Evolutionary conservation across 148 eudicot species (phyloP).

Genomic region (Silene conica): DNA sequence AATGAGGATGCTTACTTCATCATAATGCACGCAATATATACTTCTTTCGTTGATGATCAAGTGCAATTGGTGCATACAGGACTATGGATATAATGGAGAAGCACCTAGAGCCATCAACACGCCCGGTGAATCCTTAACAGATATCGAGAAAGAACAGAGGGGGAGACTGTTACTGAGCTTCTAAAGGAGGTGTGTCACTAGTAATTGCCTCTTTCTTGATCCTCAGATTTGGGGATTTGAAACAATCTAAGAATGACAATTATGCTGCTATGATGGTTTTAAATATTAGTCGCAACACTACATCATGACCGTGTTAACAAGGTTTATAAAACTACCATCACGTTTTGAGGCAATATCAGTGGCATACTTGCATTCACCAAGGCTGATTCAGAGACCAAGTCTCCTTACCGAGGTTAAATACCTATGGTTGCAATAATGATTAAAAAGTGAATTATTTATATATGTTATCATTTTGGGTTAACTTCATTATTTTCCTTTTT

Average conservation of each 20-base stretch:
- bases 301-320: too few relatives aligned
- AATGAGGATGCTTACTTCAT: neutral
- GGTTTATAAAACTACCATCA: too few relatives aligned
- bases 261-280: too few relatives aligned
- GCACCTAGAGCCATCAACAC: slow-evolving; percentile 61
- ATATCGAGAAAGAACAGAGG: slow-evolving; percentile 51
- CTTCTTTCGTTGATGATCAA: neutral
- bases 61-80: slow-evolving; percentile 35
- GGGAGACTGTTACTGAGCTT: slow-evolving; percentile 74
- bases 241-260: neutral
- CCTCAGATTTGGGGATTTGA: neutral
- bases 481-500: too few relatives aligned
- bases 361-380: too few relatives aligned
- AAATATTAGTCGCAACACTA: too few relatives aligned
- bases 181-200: slow-evolving; percentile 57
- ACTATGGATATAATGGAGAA: slow-evolving; percentile 68
- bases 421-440: too few relatives aligned
- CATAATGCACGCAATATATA: neutral
- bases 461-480: too few relatives aligned
- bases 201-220: neutral
- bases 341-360: too few relatives aligned
- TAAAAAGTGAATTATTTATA: too few relatives aligned
- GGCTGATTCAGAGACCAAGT: too few relatives aligned
- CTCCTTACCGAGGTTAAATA: too few relatives aligned
- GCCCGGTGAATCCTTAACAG: slow-evolving; percentile 45